phyloP scores from a whole-genome alignment of 768 basidiomycete genomes.

The Albatrellus ellisii region DNA sequence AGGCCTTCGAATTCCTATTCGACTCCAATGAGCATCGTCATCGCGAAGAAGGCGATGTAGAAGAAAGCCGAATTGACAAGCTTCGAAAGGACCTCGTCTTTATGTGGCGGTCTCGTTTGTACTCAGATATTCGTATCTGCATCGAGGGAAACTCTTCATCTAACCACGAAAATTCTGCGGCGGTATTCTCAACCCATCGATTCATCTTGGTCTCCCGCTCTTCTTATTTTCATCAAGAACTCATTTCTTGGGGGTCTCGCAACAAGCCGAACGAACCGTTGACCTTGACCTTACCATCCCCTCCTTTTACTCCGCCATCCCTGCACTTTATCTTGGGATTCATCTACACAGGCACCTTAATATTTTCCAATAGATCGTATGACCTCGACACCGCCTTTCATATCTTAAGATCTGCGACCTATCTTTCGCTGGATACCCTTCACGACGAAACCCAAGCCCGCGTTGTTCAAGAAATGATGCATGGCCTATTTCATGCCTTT shows the following conservation, averaged over 20 bases:
- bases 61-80: slow-evolving; percentile 60
- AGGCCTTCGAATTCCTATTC: slow-evolving; percentile 80
- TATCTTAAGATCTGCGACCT: slow-evolving; percentile 73
- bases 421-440: slow-evolving; percentile 63
- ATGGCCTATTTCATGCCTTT: slow-evolving; percentile 80
- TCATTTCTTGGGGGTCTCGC: slow-evolving; percentile 50
- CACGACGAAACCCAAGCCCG: slow-evolving; percentile 72
- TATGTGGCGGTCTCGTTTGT: slow-evolving; percentile 94
- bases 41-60: slow-evolving; percentile 31
- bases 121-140: slow-evolving; percentile 80
- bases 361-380: slow-evolving; percentile 86
- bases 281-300: slow-evolving; percentile 67
- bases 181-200: slow-evolving; percentile 84
- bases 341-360: slow-evolving; percentile 89
- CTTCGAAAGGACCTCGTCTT: slow-evolving; percentile 88
- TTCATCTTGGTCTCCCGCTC: slow-evolving; percentile 87
- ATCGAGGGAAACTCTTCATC: slow-evolving; percentile 54
- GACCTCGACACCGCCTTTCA: slow-evolving; percentile 88
- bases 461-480: slow-evolving; percentile 79
- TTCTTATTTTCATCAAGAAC: slow-evolving; percentile 72
- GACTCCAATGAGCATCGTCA: slow-evolving; percentile 33
- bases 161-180: slow-evolving; percentile 57
- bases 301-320: slow-evolving; percentile 90
- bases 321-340: slow-evolving; percentile 91
- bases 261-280: slow-evolving; percentile 30